Conservation (phyloP, 208 protist species). For the Novymonas esmeraldas region DNA sequence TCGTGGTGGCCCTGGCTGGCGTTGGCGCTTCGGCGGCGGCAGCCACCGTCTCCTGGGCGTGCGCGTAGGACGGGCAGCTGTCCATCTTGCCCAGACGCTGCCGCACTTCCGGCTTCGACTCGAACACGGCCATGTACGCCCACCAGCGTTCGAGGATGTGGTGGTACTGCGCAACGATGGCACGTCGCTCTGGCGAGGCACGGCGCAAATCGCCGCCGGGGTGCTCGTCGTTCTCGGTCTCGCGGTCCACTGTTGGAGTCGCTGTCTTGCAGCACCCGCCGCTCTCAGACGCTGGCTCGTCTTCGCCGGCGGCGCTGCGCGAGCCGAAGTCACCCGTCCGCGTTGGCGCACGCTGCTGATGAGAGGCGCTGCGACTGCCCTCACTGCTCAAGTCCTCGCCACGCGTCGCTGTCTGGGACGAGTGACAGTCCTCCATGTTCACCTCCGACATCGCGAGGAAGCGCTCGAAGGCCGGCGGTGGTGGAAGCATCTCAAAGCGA, state of each 20-base stretch:
- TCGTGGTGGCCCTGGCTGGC: background rate
- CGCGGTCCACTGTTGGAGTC: slow-evolving; percentile 1
- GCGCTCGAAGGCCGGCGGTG: slow-evolving; percentile 20
- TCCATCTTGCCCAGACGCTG: slow-evolving; percentile 18
- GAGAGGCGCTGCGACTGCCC: background rate
- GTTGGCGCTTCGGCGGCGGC: background rate
- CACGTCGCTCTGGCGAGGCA: slow-evolving; percentile 4
- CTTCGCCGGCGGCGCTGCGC: background rate
- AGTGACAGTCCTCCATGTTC: slow-evolving; percentile 15
- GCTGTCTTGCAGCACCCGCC: background rate
- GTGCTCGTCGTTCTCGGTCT: background rate
- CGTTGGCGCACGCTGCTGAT: slow-evolving; percentile 1
- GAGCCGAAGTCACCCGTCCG: background rate
- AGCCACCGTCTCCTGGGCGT: slow-evolving; percentile 17
- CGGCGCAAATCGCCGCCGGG: background rate
- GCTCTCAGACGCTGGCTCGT: slow-evolving; percentile 4
- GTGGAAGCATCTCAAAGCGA: slow-evolving; percentile 32
- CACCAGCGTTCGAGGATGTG: slow-evolving; percentile 32
- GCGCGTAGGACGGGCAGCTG: slow-evolving; percentile 13
- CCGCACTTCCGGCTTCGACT: slow-evolving; percentile 20
- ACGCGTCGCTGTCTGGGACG: slow-evolving; percentile 6
- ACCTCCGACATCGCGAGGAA: slow-evolving; percentile 24
- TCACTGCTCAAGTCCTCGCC: background rate
- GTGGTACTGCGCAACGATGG: slow-evolving; percentile 23
- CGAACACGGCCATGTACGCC: slow-evolving; percentile 26